phyloP scores from a whole-genome alignment of 306 rosid species.

The Alnus glutinosa region DNA sequence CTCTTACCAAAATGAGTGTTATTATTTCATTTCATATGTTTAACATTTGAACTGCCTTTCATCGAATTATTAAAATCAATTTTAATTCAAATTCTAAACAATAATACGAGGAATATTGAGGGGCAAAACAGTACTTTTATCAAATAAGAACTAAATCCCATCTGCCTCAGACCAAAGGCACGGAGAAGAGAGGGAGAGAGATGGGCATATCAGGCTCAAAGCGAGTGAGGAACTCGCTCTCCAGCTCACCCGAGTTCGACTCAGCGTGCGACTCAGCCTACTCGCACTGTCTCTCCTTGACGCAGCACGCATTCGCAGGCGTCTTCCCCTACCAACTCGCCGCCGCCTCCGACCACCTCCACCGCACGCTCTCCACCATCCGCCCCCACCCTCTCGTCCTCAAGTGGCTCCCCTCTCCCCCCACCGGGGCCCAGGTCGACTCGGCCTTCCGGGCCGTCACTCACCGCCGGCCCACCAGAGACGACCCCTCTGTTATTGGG shows the following conservation, averaged over 20 bases:
- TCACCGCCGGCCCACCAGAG: conserved; percentile 3
- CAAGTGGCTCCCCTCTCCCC: conserved; percentile 65
- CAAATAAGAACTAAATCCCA: neutral
- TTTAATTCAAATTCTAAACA: too few relatives aligned
- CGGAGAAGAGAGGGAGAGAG: neutral
- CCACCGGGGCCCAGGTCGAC: conserved; percentile 59
- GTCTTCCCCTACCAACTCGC: conserved; percentile 75
- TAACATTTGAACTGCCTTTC: too few relatives aligned
- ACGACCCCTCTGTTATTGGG: conserved; percentile 27
- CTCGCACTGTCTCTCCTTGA: conserved; percentile 59
- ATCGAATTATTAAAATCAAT: too few relatives aligned
- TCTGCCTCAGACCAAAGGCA: neutral
- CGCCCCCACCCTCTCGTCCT: conserved; percentile 47
- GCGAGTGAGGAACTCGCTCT: conserved; percentile 46
- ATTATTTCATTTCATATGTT: too few relatives aligned
- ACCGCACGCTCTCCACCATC: conserved; percentile 38
- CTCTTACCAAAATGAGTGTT: too few relatives aligned
- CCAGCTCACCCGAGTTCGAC: conserved; percentile 51
- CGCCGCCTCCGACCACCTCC: conserved; percentile 65
- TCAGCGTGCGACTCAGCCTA: conserved; percentile 65
- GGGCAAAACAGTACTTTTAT: neutral
- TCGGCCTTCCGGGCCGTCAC: conserved; percentile 51
- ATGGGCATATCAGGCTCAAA: conserved; percentile 74
- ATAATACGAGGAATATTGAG: too few relatives aligned
- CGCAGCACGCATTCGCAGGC: conserved; percentile 61